Evolutionary conservation across 2,329 filamentous ascomycete species (phyloP), one percentile per base, ranked within the genome.

Genomic region (Verticillium zaregamsianum): DNA sequence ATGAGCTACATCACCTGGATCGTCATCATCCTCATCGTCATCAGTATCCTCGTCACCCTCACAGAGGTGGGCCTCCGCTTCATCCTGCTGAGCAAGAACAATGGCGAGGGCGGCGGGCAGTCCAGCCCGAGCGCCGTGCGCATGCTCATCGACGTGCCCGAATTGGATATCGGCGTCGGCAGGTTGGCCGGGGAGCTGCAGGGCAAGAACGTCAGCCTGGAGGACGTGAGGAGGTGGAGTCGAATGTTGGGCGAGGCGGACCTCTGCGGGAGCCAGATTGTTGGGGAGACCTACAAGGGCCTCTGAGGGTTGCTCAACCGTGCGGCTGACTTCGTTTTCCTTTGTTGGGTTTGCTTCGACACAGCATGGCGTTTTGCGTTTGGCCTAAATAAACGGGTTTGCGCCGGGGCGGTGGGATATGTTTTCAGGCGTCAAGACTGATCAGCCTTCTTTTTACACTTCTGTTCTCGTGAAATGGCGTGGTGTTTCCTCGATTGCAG

Each of bases 1-100:
- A 98, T 97, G 90, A 97, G 92, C 68, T 83, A 85, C 67, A 96
- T 97, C 73, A 99, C 95, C 1, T 98, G 94, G 94, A 98, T 99
- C 74, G 90, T 98, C 75, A 99, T 99, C 70, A 83, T 97, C 55
- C 85, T 99, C 55, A 99, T 99, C 72, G 76, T 96, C 56, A 80
- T 98, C 67, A 94, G 90, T 72, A 98, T 99, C 70, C 80, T 93
- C 59, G 92, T 99, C 59, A 98, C 95, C 2, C 90, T 92, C 58
- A 89, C 90, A 3, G 95, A 99, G 77, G 94, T 98, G 9, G 86
- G 90, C 60, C 79, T 99, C 58, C 85, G 95, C 7, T 98, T 98
- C 71, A 88, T 83, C 32, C 90, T 97, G 60, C 77, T 97, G 66
- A 75, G 76, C 55, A 80, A 77, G 64, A 71, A 71, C 57, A 72